Base-by-base conservation (phyloP, 805 yeast species). In the Candida qinlingensis region DNA sequence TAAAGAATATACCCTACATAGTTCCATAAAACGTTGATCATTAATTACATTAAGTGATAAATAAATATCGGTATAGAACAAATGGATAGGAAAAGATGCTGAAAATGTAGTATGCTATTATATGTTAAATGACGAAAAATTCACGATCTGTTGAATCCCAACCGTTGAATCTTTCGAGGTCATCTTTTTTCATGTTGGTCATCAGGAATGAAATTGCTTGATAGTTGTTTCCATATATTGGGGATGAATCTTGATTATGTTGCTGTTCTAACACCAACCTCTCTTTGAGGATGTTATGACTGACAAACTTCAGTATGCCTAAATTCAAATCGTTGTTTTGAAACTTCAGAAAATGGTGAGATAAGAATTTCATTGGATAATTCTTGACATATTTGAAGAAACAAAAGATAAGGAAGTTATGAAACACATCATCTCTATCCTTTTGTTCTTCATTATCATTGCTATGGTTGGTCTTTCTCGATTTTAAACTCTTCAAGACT, bases 1-100 rank as follows among this genome's bases (percentile, higher is more conserved):
- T 66, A 74, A 72, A 52, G 88, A 83, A 61, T 76, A 81, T 60
- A 73, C 70, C 46, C 66, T 84, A 41, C 85, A 81, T 60, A 58
- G 79, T 2, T 73, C 76, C 3, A 65, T 81, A 39, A 66, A 73
- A 45, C 68, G 86, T 54, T 62, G 54, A 37, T 10, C 5, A 28
- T 5, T 6, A 6, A 13, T 11, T 37, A 11, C 39, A 37, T 19
- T 19, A 11, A 7, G 26, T 37, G 11, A 31, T 31, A 2, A 31
- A 31, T 31, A 8, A 31, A 8, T 8, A 8, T 31, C 2, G 11
- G 34, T 31, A 31, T 11, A 19, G 19, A 19, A 19, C 19, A 19
- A 2, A 19, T 19, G 19, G 19, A 19, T 19, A 19, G 19, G 19
- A 19, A 19, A 19, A 19, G 19, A 19, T 19, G 19, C 19, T 19